Conservation (phyloP, 1,139 yeast species). For the Pneumocystis murina region DNA sequence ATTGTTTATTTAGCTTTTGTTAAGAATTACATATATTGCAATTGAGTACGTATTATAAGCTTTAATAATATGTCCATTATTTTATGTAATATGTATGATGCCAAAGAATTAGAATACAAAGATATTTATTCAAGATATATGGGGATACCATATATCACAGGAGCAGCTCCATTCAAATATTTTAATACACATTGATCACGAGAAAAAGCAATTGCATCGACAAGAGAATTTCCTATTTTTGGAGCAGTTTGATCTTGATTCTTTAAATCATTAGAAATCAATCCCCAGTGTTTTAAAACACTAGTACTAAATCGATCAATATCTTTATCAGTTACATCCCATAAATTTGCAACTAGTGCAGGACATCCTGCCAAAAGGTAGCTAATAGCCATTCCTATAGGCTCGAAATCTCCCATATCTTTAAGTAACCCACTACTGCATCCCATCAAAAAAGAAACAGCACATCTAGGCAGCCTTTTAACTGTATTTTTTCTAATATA, state of each 20-base stretch:
- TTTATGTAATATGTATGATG: no score
- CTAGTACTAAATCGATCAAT: slow-evolving; percentile 55
- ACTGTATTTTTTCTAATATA: slow-evolving; percentile 42
- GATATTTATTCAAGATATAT: slow-evolving; percentile 8
- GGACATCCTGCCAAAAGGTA: slow-evolving; percentile 74
- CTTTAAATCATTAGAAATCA: slow-evolving; percentile 33
- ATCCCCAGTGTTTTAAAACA: slow-evolving; percentile 15
- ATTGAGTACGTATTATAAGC: not conserved
- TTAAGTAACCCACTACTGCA: slow-evolving; percentile 70
- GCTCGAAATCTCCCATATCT: slow-evolving; percentile 46
- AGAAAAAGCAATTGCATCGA: slow-evolving; percentile 42
- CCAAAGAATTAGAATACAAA: not conserved
- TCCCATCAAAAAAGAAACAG: slow-evolving; percentile 71
- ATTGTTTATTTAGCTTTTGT: not conserved
- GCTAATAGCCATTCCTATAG: slow-evolving; percentile 61
- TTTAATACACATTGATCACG: slow-evolving; percentile 49
- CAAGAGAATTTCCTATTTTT: slow-evolving; percentile 21
- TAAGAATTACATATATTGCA: not conserved
- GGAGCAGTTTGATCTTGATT: slow-evolving; percentile 36
- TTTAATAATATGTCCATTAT: not conserved
- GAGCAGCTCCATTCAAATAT: slow-evolving; percentile 68
- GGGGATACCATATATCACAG: slow-evolving; percentile 67
- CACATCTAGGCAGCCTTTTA: slow-evolving; percentile 32
- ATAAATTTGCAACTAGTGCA: slow-evolving; percentile 66
- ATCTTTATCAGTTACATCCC: slow-evolving; percentile 97